These are phyloP conservation scores for Penicillium pancosmium DNA, from an alignment of 495 filamentous ascomycete genomes.

Conservation along the genomic window DNA sequence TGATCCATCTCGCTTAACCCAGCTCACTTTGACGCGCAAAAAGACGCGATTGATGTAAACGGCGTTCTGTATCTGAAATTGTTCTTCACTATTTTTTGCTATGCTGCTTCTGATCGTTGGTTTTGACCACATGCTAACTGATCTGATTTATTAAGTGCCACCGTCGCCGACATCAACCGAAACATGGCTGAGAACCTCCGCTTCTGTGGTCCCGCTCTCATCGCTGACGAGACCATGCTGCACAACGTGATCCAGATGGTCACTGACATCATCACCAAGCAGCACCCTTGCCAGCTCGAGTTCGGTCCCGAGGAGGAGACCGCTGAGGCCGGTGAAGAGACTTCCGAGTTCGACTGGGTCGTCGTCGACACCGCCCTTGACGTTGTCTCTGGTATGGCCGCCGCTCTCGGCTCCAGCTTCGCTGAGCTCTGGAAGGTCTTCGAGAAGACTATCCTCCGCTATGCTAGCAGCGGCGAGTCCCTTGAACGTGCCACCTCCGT, in stretches of 20 bases:
- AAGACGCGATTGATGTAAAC: constrained; percentile 84
- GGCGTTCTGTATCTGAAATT: constrained; percentile 61
- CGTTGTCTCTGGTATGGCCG: constrained; percentile 78
- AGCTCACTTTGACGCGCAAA: constrained; percentile 95
- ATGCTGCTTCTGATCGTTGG: constrained; percentile 11
- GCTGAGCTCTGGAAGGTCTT: constrained; percentile 89
- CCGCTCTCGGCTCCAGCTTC: constrained; percentile 80
- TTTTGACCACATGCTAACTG: constrained; percentile 41
- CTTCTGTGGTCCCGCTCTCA: constrained; percentile 84
- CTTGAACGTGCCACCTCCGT: constrained; percentile 87
- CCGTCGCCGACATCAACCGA: constrained; percentile 93
- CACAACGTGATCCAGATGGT: constrained; percentile 69
- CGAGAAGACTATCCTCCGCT: constrained; percentile 86
- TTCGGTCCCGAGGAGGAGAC: constrained; percentile 76
- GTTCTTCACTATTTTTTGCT: constrained; percentile 18
- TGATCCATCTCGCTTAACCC: constrained; percentile 92
- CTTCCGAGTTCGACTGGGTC: constrained; percentile 96
- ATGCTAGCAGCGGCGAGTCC: constrained; percentile 78
- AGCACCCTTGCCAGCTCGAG: constrained; percentile 91
- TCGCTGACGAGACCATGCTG: constrained; percentile 64
- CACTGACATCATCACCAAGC: constrained; percentile 76
- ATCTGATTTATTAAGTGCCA: constrained; percentile 59
- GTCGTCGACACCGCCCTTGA: constrained; percentile 93
- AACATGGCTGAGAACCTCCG: constrained; percentile 93
- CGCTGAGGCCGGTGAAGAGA: constrained; percentile 70